Conservation (phyloP, 805 yeast species). For the Yarrowia sp. region DNA sequence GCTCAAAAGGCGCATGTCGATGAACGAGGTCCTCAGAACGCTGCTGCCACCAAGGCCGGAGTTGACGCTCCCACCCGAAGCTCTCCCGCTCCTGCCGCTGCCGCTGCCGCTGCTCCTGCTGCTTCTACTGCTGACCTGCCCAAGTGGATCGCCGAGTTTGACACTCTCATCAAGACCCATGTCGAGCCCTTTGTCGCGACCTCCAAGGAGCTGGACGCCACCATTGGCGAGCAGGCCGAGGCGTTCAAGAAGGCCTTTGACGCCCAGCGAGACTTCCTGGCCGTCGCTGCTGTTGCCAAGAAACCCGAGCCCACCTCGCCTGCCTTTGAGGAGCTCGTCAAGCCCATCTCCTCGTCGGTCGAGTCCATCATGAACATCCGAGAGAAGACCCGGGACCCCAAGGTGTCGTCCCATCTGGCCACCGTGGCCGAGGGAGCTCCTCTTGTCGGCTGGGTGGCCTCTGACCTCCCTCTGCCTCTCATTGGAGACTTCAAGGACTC, state of each 20-base stretch:
- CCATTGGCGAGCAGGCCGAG: constrained; percentile 59
- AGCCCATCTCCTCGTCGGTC: constrained; percentile 71
- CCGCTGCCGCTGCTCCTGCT: constrained; percentile 42
- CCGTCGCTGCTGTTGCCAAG: constrained; percentile 63
- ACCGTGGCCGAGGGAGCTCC: constrained; percentile 90
- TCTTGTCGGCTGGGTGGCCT: constrained; percentile 88
- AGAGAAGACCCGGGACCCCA: constrained; percentile 75
- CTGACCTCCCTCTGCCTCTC: constrained; percentile 69
- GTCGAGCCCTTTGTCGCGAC: constrained; percentile 66
- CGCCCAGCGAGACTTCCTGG: constrained; percentile 65
- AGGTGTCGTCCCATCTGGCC: constrained; percentile 72
- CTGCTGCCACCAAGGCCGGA: constrained; percentile 41
- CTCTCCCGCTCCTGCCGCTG: constrained; percentile 42
- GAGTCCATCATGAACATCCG: constrained; percentile 66
- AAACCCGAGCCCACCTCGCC: constrained; percentile 69
- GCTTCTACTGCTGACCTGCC: constrained; percentile 39
- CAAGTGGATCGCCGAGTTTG: constrained; percentile 57
- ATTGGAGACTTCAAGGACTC: constrained; percentile 87
- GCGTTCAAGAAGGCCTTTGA: constrained; percentile 58
- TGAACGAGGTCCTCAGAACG: constrained; percentile 40
- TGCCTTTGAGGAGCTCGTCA: constrained; percentile 61
- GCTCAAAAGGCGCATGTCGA: constrained; percentile 68
- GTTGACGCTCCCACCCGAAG: constrained; percentile 43
- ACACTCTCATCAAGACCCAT: constrained; percentile 58
- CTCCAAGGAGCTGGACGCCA: constrained; percentile 62